Evolutionary conservation across 768 basidiomycete species (phyloP).

Genomic region (Sistotremastrum niveocremeum): DNA sequence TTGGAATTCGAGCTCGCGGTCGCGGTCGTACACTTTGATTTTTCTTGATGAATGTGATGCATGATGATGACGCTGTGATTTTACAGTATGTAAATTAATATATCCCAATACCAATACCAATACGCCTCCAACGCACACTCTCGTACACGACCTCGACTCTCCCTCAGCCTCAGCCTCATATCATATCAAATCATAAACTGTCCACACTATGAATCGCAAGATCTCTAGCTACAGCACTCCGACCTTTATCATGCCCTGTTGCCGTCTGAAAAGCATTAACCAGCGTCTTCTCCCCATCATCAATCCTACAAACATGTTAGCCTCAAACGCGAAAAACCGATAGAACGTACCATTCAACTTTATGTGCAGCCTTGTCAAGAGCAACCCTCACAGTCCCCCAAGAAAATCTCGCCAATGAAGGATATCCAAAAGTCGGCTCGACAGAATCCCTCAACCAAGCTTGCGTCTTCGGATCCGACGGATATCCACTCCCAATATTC

Average conservation of each 20-base stretch:
- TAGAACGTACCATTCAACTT: slow-evolving; percentile 58
- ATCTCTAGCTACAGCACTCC: slow-evolving; percentile 59
- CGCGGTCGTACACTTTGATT: no score
- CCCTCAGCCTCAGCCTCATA: no score
- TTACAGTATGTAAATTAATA: no score
- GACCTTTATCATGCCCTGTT: slow-evolving; percentile 62
- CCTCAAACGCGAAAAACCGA: background rate
- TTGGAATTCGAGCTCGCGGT: no score
- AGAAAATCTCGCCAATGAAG: slow-evolving; percentile 80
- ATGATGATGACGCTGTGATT: no score
- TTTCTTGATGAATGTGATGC: no score
- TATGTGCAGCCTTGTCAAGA: slow-evolving; percentile 68
- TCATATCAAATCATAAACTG: slow-evolving; percentile 31
- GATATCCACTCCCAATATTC: slow-evolving; percentile 76
- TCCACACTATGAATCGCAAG: slow-evolving; percentile 58
- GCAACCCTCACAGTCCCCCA: slow-evolving; percentile 88
- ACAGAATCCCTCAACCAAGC: slow-evolving; percentile 67
- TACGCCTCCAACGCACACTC: no score
- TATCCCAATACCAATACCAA: no score
- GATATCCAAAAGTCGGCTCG: slow-evolving; percentile 86
- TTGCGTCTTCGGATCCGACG: slow-evolving; percentile 88
- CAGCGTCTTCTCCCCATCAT: slow-evolving; percentile 69
- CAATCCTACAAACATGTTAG: slow-evolving; percentile 39
- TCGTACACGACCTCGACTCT: no score
- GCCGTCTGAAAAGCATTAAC: slow-evolving; percentile 61